Evolutionary conservation across 2,329 filamentous ascomycete species (phyloP).

Genomic region (Nakataea oryzae): DNA sequence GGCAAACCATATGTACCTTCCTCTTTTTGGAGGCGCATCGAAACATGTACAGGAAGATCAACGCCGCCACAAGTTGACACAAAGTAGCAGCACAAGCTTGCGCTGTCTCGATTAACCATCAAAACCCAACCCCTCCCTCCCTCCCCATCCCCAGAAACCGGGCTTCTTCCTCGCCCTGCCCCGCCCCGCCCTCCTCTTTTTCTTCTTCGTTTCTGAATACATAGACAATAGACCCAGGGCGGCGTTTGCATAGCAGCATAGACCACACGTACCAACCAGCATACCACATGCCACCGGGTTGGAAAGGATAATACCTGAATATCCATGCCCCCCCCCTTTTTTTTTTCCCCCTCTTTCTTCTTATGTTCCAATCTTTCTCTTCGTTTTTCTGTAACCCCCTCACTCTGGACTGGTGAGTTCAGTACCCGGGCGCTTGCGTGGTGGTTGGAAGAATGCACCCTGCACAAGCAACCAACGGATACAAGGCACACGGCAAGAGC

Average conservation of each 20-base stretch:
- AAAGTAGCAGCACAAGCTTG: not conserved
- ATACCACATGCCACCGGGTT: not conserved
- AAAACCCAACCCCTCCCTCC: no score
- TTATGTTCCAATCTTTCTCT: not conserved
- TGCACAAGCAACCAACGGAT: not conserved
- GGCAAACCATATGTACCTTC: slow-evolving; percentile 80
- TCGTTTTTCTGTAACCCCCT: no score
- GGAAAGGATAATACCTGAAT: not conserved
- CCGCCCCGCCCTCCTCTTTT: no score
- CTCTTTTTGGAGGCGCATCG: slow-evolving; percentile 82
- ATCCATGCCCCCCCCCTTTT: not conserved
- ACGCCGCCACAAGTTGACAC: slow-evolving; percentile 21
- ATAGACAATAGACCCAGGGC: slow-evolving; percentile 4
- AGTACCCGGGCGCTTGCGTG: not conserved
- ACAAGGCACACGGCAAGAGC: not conserved
- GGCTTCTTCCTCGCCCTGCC: no score
- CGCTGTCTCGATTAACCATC: not conserved
- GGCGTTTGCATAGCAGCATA: not conserved
- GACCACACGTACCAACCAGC: not conserved
- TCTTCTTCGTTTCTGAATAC: not conserved
- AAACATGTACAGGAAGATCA: slow-evolving; percentile 55
- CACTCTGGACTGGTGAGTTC: no score
- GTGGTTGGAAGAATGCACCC: not conserved
- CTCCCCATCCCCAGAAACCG: not conserved
- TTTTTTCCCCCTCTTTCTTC: no score